Percentiles rank a stretch among this genome's conserved stretches.
Evolutionary conservation across 2,329 filamentous ascomycete species (phyloP).

Genomic region (Dichotomopilus funicola): DNA sequence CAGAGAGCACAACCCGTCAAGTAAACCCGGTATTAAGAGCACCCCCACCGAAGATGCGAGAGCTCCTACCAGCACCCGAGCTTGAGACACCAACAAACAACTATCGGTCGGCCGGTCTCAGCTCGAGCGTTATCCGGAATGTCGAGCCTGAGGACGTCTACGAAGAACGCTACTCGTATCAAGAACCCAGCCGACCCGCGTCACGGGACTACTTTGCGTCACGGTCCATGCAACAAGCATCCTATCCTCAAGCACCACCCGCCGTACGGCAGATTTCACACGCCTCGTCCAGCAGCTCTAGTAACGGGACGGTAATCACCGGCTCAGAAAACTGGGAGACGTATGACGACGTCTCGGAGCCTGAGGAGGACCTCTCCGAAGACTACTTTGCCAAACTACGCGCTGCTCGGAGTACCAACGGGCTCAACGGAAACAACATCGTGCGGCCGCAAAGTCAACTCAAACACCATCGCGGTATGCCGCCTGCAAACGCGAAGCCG

Average conservation of each 20-base stretch:
- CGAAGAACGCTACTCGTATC: slow-evolving; percentile 48
- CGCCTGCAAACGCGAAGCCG: slow-evolving; percentile 41
- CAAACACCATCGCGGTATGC: slow-evolving; percentile 51
- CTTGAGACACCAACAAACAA: slow-evolving; percentile 44
- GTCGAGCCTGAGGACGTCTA: slow-evolving; percentile 79
- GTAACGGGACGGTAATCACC: slow-evolving; percentile 68
- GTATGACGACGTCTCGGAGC: slow-evolving; percentile 77
- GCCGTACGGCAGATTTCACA: slow-evolving; percentile 60
- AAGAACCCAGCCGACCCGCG: slow-evolving; percentile 27
- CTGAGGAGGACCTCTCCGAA: slow-evolving; percentile 68
- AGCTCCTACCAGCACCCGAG: slow-evolving; percentile 52
- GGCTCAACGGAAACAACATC: neutral
- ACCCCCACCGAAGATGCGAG: slow-evolving; percentile 89
- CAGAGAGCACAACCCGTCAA: slow-evolving; percentile 41
- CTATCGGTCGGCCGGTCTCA: slow-evolving; percentile 43
- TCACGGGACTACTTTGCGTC: slow-evolving; percentile 40
- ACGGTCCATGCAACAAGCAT: slow-evolving; percentile 21
- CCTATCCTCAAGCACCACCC: slow-evolving; percentile 35
- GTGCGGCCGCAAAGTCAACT: slow-evolving; percentile 35
- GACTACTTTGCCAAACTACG: slow-evolving; percentile 74
- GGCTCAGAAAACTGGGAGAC: slow-evolving; percentile 98
- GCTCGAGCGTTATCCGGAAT: slow-evolving; percentile 51
- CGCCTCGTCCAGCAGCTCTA: slow-evolving; percentile 54
- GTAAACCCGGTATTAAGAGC: slow-evolving; percentile 54
- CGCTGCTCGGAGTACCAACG: slow-evolving; percentile 55